A percentile compares a stretch with the other conserved stretches of the same genome.
phyloP scores from a whole-genome alignment of 1,284 basidiomycete genomes.

The Sparassis latifolia region DNA sequence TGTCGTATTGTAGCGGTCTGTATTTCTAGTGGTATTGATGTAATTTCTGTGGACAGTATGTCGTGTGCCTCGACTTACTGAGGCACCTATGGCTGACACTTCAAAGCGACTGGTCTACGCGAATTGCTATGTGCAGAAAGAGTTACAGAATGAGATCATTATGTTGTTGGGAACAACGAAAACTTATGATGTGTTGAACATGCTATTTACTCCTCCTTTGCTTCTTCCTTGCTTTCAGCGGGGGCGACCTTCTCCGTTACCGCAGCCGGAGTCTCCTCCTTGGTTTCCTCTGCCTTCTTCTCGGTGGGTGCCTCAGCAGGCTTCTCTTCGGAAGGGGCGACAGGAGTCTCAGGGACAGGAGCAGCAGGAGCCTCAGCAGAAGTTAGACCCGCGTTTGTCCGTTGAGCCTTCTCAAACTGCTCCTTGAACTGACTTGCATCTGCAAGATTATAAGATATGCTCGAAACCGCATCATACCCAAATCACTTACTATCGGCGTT shows the following conservation, averaged over 20 bases:
- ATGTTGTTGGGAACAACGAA: constrained; percentile 1
- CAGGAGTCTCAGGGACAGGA: constrained; percentile 15
- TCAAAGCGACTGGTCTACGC: too few relatives aligned
- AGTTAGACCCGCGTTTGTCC: constrained; percentile 49
- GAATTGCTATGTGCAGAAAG: constrained; percentile 1
- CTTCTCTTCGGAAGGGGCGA: constrained; percentile 12
- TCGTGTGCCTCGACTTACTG: too few relatives aligned
- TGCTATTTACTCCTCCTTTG: constrained; percentile 23
- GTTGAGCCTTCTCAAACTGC: constrained; percentile 82
- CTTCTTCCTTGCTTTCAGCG: constrained; percentile 16
- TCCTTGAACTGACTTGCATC: constrained; percentile 86
- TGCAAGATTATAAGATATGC: constrained; percentile 26
- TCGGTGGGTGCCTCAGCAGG: constrained; percentile 19
- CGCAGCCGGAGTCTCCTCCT: constrained; percentile 16
- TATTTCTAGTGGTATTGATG: background rate
- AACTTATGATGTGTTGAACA: background rate
- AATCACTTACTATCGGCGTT: constrained; percentile 85
- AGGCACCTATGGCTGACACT: too few relatives aligned
- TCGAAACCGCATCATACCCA: constrained; percentile 3
- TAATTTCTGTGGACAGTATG: too few relatives aligned
- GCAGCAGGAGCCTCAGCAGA: constrained; percentile 24
- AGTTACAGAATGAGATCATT: constrained; percentile 1
- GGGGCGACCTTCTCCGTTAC: constrained; percentile 11
- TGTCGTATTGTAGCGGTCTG: background rate
- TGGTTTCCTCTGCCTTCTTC: constrained; percentile 15